These are phyloP conservation scores for Saccharomyces pastorianus DNA, from an alignment of 1,139 yeast species.

Conservation along the genomic window DNA sequence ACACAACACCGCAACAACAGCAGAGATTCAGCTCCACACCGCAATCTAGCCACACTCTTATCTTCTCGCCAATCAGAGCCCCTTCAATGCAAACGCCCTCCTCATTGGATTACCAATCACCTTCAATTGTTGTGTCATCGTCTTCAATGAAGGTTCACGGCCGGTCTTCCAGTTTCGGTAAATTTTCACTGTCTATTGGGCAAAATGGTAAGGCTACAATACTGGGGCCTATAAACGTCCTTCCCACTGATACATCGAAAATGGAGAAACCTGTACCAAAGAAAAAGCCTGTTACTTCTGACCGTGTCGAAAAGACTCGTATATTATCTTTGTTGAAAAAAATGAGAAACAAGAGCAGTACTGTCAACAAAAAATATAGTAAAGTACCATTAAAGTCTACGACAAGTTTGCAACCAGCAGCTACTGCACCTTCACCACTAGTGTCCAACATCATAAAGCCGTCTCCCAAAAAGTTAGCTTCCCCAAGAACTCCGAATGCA, in stretches of 20 bases:
- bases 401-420: neutral
- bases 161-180: slow-evolving; percentile 3
- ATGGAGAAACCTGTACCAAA: neutral
- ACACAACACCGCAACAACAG: neutral
- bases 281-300: neutral
- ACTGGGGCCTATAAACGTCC: slow-evolving; percentile 4
- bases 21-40: neutral
- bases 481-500: neutral
- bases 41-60: neutral
- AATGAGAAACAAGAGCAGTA: slow-evolving; percentile 17
- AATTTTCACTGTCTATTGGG: slow-evolving; percentile 19
- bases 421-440: neutral
- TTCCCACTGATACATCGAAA: neutral
- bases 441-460: neutral
- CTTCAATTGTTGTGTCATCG: neutral
- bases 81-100: neutral
- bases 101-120: neutral
- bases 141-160: neutral
- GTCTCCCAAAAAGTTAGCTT: neutral
- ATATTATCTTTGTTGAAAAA: slow-evolving; percentile 20
- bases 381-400: neutral
- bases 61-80: neutral
- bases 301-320: slow-evolving; percentile 9
- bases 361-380: slow-evolving; percentile 1
- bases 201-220: slow-evolving; percentile 23